Conservation (phyloP, 768 basidiomycete genomes). For the Collybiopsis confluens region DNA sequence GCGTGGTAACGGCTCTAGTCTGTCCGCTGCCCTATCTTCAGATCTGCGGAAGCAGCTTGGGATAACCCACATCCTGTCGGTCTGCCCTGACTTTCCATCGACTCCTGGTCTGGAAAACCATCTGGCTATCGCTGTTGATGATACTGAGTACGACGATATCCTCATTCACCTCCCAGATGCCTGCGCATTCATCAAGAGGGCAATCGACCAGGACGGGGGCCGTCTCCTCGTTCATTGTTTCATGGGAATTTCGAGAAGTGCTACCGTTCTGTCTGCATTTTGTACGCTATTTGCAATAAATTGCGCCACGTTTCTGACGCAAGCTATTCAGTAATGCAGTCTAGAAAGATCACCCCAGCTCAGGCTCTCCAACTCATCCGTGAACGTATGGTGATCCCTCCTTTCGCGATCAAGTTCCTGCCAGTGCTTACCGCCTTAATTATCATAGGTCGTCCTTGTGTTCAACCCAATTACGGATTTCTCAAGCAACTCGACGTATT, state of each 20-base stretch:
- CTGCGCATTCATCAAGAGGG: conserved; percentile 59
- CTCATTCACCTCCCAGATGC: conserved; percentile 60
- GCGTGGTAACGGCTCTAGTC: conserved; percentile 18
- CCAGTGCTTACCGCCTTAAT: conserved; percentile 7
- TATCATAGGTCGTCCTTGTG: conserved; percentile 30
- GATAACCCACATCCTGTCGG: conserved; percentile 53
- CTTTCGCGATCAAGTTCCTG: neutral
- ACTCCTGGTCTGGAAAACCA: conserved; percentile 37
- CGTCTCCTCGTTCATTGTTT: conserved; percentile 68
- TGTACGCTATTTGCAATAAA: conserved; percentile 29
- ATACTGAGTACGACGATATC: conserved; percentile 47
- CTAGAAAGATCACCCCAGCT: conserved; percentile 32
- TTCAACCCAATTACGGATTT: conserved; percentile 51
- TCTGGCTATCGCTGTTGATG: conserved; percentile 35
- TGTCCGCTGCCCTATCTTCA: conserved; percentile 30
- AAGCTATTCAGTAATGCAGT: conserved; percentile 43
- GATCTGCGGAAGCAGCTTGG: conserved; percentile 27
- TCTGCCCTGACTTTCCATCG: conserved; percentile 51
- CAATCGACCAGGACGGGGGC: conserved; percentile 47
- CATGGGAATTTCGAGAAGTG: conserved; percentile 69
- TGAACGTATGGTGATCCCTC: conserved; percentile 32
- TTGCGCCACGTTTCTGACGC: conserved; percentile 5
- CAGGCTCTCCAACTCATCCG: conserved; percentile 48
- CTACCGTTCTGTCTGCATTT: conserved; percentile 55
- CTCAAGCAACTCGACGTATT: conserved; percentile 56